Evolutionary conservation across 768 basidiomycete species (phyloP).

Genomic region (Lyophyllum atratum): DNA sequence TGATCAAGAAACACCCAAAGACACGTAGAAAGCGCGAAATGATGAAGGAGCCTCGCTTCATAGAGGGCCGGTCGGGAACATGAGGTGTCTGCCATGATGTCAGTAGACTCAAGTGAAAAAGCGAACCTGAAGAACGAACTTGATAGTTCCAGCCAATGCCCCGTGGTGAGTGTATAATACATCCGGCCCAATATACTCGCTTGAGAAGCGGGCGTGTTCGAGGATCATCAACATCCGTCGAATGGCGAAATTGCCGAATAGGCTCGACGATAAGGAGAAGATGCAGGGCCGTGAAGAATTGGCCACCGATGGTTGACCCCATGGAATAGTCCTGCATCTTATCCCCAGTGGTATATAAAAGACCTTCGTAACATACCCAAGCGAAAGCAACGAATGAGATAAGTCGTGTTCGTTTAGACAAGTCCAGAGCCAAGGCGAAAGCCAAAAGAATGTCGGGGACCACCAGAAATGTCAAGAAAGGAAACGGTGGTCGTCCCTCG

Average conservation of each 20-base stretch:
- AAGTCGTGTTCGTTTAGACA: too few relatives aligned
- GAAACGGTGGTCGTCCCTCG: too few relatives aligned
- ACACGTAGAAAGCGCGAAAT: conserved; percentile 1
- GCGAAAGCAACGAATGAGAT: conserved; percentile 3
- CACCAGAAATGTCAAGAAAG: too few relatives aligned
- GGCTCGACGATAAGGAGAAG: conserved; percentile 19
- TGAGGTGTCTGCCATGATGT: not conserved
- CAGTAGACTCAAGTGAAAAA: not conserved
- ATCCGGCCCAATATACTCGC: conserved; percentile 18
- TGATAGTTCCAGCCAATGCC: conserved; percentile 22
- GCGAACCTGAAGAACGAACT: conserved; percentile 6
- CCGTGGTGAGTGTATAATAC: conserved; percentile 15
- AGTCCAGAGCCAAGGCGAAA: too few relatives aligned
- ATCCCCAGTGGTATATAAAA: conserved; percentile 16
- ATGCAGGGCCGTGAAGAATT: conserved; percentile 20
- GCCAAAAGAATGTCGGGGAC: too few relatives aligned
- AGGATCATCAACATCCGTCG: not conserved
- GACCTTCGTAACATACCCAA: not conserved
- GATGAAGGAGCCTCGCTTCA: too few relatives aligned
- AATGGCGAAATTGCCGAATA: conserved; percentile 16
- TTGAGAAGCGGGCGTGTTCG: conserved; percentile 7
- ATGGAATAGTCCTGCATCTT: conserved; percentile 17
- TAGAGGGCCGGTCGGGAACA: too few relatives aligned
- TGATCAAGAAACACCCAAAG: conserved; percentile 15
- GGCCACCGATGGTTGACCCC: conserved; percentile 12